Percentiles rank a stretch among this genome's conserved stretches.
phyloP scores from a whole-genome alignment of 192 early-diverging fungal species.

The Backusella parvicylindrica region DNA sequence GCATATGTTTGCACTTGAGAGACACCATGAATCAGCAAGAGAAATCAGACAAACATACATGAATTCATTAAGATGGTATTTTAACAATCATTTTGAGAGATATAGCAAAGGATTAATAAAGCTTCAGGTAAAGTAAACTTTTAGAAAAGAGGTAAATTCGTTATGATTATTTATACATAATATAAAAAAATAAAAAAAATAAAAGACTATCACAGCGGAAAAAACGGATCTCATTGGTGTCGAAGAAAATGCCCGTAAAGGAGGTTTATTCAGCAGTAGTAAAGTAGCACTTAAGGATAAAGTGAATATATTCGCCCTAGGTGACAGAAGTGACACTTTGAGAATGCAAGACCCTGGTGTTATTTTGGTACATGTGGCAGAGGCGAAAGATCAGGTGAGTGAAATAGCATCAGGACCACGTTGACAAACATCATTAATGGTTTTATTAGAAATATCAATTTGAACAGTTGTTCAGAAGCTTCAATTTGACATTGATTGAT shows the following conservation, averaged over 20 bases:
- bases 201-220: conserved; percentile 71
- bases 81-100: conserved; percentile 84
- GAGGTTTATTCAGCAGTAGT: conserved; percentile 61
- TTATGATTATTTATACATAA: neutral
- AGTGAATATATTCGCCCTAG: conserved; percentile 80
- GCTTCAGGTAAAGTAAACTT: conserved; percentile 56
- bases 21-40: conserved; percentile 80
- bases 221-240: conserved; percentile 80
- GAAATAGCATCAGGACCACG: neutral
- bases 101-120: conserved; percentile 75
- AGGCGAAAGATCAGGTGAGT: conserved; percentile 65
- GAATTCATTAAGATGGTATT: conserved; percentile 81
- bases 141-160: neutral
- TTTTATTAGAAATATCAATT: conserved; percentile 70
- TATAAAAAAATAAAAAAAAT: too few relatives aligned
- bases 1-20: conserved; percentile 86
- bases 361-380: conserved; percentile 80
- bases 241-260: conserved; percentile 73
- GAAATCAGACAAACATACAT: conserved; percentile 90
- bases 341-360: conserved; percentile 77
- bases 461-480: conserved; percentile 88
- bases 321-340: conserved; percentile 76
- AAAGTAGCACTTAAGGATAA: conserved; percentile 77
- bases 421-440: neutral
- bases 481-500: conserved; percentile 88